Evolutionary conservation across 768 basidiomycete species (phyloP).

Genomic region (Boletus rubroflammeus): DNA sequence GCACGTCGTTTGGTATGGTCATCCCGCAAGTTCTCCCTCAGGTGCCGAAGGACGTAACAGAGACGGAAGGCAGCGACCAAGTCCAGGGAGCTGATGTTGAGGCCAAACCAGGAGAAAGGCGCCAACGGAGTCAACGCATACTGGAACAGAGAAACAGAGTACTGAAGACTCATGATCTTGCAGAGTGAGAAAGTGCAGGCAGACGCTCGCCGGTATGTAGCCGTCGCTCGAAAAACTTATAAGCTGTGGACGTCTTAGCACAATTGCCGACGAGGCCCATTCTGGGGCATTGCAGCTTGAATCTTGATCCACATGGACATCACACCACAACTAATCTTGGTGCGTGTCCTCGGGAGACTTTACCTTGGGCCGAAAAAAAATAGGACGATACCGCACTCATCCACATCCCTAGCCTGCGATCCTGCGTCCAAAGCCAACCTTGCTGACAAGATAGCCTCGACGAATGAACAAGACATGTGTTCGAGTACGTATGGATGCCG

Average conservation of each 20-base stretch:
- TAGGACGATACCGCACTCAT: not conserved
- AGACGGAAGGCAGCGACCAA: slow-evolving; percentile 64
- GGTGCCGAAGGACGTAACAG: slow-evolving; percentile 64
- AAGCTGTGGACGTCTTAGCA: no score
- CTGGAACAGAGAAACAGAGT: slow-evolving; percentile 50
- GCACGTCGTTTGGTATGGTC: slow-evolving; percentile 41
- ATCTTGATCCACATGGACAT: no score
- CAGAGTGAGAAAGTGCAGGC: not conserved
- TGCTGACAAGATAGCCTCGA: not conserved
- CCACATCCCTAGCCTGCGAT: not conserved
- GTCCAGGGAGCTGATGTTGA: slow-evolving; percentile 60
- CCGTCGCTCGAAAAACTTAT: no score
- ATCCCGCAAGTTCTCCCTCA: slow-evolving; percentile 48
- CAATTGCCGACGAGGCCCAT: slow-evolving; percentile 5
- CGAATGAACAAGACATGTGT: not conserved
- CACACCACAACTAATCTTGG: no score
- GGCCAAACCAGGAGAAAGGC: slow-evolving; percentile 66
- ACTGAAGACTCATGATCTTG: slow-evolving; percentile 33
- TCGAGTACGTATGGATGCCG: not conserved
- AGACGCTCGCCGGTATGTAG: not conserved
- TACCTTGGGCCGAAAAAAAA: not conserved
- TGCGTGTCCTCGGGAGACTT: not conserved
- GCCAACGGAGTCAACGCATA: slow-evolving; percentile 55
- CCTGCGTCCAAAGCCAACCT: not conserved
- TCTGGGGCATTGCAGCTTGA: not conserved